phyloP scores from a whole-genome alignment of 108 stramenopile genomes.

The Bacterosira constricta region DNA sequence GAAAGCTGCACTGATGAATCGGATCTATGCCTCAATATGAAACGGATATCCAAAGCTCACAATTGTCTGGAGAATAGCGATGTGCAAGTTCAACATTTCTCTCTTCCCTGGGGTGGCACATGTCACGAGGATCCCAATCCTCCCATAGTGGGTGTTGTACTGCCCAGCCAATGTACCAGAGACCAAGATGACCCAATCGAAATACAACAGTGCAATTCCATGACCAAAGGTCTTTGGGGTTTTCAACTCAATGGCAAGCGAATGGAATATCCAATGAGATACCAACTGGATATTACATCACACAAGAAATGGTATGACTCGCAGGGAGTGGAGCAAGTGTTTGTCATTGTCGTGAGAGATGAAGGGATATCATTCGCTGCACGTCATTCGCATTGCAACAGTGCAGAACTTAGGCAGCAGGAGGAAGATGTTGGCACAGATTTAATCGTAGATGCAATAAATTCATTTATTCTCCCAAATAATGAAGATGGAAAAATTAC shows the following conservation, averaged over 20 bases:
- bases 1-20: slow-evolving; percentile 3
- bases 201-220: slow-evolving; percentile 12
- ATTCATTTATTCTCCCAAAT: slow-evolving; percentile 22
- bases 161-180: slow-evolving; percentile 20
- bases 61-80: not conserved
- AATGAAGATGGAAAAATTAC: slow-evolving; percentile 2
- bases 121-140: slow-evolving; percentile 7
- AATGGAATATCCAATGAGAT: slow-evolving; percentile 20
- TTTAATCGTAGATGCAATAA: slow-evolving; percentile 31
- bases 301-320: slow-evolving; percentile 38
- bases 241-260: slow-evolving; percentile 1
- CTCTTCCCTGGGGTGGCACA: slow-evolving; percentile 26
- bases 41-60: not conserved
- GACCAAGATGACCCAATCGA: not conserved
- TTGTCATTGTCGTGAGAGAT: slow-evolving; percentile 34
- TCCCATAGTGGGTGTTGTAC: slow-evolving; percentile 22
- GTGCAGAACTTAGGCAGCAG: not conserved
- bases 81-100: slow-evolving; percentile 43
- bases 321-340: slow-evolving; percentile 28
- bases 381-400: not conserved
- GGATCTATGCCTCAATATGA: not conserved
- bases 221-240: slow-evolving; percentile 17
- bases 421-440: slow-evolving; percentile 34
- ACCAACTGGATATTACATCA: slow-evolving; percentile 28
- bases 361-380: slow-evolving; percentile 6